Percentiles rank a stretch among this genome's conserved stretches.
phyloP scores from a whole-genome alignment of 495 filamentous ascomycete genomes.

The Cercophora sp. region DNA sequence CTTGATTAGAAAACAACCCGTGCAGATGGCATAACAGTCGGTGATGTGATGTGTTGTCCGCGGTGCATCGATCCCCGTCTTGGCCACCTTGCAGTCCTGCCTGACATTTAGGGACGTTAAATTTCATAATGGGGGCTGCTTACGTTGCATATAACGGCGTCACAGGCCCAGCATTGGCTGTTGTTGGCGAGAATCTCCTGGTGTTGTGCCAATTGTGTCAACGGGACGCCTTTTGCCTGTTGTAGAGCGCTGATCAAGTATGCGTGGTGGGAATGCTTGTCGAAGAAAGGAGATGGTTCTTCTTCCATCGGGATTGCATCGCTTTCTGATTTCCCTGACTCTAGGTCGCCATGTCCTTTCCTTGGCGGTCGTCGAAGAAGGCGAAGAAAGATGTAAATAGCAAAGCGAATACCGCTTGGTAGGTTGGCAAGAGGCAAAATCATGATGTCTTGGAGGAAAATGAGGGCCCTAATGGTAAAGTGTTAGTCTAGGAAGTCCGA shows the following conservation, averaged over 20 bases:
- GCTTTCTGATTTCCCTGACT: background rate
- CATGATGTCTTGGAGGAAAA: background rate
- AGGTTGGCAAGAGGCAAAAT: slow-evolving; percentile 5
- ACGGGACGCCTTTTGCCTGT: background rate
- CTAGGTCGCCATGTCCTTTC: background rate
- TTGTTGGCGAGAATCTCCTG: background rate
- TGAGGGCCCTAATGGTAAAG: background rate
- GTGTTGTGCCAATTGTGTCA: background rate
- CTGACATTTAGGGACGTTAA: background rate
- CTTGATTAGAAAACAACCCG: too few relatives aligned
- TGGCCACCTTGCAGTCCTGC: background rate
- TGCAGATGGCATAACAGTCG: slow-evolving; percentile 7
- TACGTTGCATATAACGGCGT: background rate
- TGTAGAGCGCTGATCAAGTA: background rate
- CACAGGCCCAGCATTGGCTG: slow-evolving; percentile 10
- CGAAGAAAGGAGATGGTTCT: background rate
- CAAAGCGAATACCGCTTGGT: background rate
- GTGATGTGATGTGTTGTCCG: slow-evolving; percentile 7
- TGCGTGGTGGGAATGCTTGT: background rate
- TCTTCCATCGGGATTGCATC: background rate
- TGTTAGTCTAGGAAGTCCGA: background rate
- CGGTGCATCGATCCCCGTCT: background rate
- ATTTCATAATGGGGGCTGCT: background rate
- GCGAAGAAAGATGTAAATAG: background rate
- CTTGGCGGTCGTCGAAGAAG: background rate